A percentile compares a stretch with the other conserved stretches of the same genome.
Conservation (phyloP, 495 filamentous ascomycete genomes). For the Parachaetomium inaequale region DNA sequence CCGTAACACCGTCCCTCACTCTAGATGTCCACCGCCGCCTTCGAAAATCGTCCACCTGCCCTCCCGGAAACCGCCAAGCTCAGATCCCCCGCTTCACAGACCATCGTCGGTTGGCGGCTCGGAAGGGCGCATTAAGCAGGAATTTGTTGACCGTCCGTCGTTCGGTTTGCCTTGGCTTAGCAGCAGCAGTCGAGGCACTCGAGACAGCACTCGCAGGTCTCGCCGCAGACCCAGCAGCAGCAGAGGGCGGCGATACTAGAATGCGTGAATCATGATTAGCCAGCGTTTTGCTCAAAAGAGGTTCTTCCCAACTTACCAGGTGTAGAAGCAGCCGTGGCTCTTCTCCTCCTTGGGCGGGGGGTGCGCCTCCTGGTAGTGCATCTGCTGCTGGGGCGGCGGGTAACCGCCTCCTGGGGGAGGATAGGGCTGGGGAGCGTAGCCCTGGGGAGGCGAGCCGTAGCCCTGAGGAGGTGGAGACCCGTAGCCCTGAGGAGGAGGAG, state of each 20-base stretch:
- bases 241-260: constrained; percentile 25
- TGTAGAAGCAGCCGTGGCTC: constrained; percentile 29
- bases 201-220: constrained; percentile 29
- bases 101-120: background rate
- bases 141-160: background rate
- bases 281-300: background rate
- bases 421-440: constrained; percentile 13
- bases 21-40: background rate
- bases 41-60: background rate
- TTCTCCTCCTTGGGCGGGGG: constrained; percentile 27
- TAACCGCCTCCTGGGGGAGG: constrained; percentile 13
- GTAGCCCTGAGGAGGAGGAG: constrained; percentile 9
- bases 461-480: constrained; percentile 8
- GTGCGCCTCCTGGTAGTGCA: constrained; percentile 24
- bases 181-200: constrained; percentile 27
- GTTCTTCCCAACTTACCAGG: constrained; percentile 13
- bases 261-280: background rate
- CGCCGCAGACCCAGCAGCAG: constrained; percentile 29
- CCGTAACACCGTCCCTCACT: background rate
- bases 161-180: constrained; percentile 4
- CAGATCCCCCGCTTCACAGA: background rate
- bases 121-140: background rate
- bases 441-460: constrained; percentile 16
- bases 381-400: constrained; percentile 16
- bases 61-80: constrained; percentile 3